phyloP scores from a whole-genome alignment of 2,329 filamentous ascomycete genomes.

The Thermoascus crustaceus region DNA sequence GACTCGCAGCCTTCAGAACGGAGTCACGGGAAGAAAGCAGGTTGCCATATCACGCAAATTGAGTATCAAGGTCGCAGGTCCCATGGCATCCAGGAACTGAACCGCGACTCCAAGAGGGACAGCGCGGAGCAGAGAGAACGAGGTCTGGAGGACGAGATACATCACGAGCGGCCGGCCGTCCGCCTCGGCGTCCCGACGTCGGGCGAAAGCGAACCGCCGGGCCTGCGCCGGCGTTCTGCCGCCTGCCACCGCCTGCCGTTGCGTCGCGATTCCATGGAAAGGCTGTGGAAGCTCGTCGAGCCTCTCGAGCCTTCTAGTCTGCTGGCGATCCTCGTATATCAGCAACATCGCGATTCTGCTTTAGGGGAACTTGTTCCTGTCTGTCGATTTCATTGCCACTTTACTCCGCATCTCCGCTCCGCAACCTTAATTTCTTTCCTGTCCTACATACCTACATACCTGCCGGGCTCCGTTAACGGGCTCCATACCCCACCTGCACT shows the following conservation, averaged over 20 bases:
- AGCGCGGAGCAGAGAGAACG: background rate
- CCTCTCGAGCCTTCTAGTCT: slow-evolving; percentile 7
- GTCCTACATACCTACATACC: no score
- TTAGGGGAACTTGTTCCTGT: no score
- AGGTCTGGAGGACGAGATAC: background rate
- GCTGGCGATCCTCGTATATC: background rate
- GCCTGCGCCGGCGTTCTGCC: slow-evolving; percentile 16
- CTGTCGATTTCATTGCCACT: no score
- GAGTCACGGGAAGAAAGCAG: slow-evolving; percentile 17
- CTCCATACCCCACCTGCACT: slow-evolving; percentile 9
- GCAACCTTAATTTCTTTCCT: no score
- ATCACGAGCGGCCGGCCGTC: slow-evolving; percentile 2
- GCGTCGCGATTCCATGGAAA: background rate
- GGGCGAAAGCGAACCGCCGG: slow-evolving; percentile 5
- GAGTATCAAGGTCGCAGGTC: slow-evolving; percentile 6
- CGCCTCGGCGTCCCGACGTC: slow-evolving; percentile 1
- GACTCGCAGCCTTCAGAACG: slow-evolving; percentile 16
- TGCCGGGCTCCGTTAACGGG: no score
- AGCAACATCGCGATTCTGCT: no score
- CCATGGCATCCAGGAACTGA: slow-evolving; percentile 12
- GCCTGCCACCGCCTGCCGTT: slow-evolving; percentile 15
- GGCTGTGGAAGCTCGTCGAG: slow-evolving; percentile 24
- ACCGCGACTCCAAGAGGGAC: background rate
- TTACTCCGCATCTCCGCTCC: no score
- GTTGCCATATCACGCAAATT: slow-evolving; percentile 25